Evolutionary conservation across 78 protist species (phyloP), one percentile per base, ranked within the genome.

Genomic region (Mantamonas sphyraenae): DNA sequence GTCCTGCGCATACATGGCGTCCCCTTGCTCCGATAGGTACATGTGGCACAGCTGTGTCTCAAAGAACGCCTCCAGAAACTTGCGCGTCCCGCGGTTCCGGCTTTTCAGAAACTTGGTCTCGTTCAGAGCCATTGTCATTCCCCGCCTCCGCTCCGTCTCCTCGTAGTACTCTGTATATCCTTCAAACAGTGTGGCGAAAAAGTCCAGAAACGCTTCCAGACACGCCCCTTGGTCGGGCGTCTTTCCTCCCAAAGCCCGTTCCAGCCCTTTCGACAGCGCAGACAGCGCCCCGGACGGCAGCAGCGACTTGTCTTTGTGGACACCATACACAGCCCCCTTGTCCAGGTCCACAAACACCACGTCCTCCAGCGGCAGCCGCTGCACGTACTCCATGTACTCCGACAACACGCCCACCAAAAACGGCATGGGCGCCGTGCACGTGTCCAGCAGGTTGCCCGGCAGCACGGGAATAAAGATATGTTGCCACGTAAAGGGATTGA

Each of bases 371-470:
- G 65, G 45, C 42, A 26, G 22, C 3, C 9, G 8, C 26, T 47
- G 22, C 31, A 69, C 56, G 43, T 3, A 24, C 3, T 16, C 53
- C 53, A 16, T 0, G 37, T 31, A 42, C 2, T 3, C 4, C 64
- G 66, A 34, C n/a, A 69, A 72, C n/a, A 77, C 42, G 34, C 82
- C 82, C 20, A 77, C 33, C 2, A 77, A 30, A 10, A 28, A 77
- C 10, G 82, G 82, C 78, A 69, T 70, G 19, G 82, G 82, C 34
- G 82, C 76, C 17, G 70, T 28, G n/a, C 38, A 56, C 51, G 53
- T 70, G 60, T 64, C 70, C 14, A 77, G 58, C 77, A 70, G 35
- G 30, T 38, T 0, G 34, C 53, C 43, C n/a, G 82, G 74, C 33
- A 77, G 31, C 20, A 77, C 37, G 38, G 82, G 82, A 31, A 77